A percentile compares a stretch with the other conserved stretches of the same genome.
Conservation (phyloP, 2,329 filamentous ascomycete species). For the Pestalotiopsis sp. region DNA sequence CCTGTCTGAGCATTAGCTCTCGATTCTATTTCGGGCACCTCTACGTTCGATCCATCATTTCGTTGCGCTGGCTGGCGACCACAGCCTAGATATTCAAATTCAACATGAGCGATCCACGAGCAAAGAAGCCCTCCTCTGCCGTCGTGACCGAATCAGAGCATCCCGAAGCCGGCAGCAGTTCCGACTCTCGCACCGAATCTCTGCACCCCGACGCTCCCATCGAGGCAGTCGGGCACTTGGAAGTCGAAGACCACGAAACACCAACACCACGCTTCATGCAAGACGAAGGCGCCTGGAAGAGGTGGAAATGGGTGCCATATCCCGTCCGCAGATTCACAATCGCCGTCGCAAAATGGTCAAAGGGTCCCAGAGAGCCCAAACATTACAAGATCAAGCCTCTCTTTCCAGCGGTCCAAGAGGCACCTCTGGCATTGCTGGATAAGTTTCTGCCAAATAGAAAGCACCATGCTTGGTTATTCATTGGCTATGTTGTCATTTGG, state of each 20-base stretch:
- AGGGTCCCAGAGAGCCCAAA: slow-evolving; percentile 57
- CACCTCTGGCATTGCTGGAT: slow-evolving; percentile 65
- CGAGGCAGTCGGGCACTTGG: slow-evolving; percentile 36
- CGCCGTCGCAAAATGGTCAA: slow-evolving; percentile 49
- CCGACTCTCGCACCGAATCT: slow-evolving; percentile 23
- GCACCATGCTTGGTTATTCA: slow-evolving; percentile 60
- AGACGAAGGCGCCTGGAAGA: slow-evolving; percentile 52
- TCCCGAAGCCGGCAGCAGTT: not conserved
- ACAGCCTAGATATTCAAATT: not conserved
- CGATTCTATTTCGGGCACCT: not conserved
- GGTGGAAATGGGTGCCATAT: slow-evolving; percentile 61
- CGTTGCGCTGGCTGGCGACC: not conserved
- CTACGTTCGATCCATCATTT: not conserved
- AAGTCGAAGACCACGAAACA: slow-evolving; percentile 47
- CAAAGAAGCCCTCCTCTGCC: slow-evolving; percentile 10
- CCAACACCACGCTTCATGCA: slow-evolving; percentile 64
- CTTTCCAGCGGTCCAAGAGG: slow-evolving; percentile 67
- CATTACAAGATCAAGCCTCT: slow-evolving; percentile 57
- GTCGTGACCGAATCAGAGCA: slow-evolving; percentile 7
- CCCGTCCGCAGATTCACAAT: slow-evolving; percentile 49
- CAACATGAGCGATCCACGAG: slow-evolving; percentile 7
- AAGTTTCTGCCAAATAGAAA: slow-evolving; percentile 59
- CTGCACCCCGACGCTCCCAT: slow-evolving; percentile 28
- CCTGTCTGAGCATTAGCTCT: not conserved
- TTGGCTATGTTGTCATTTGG: slow-evolving; percentile 67